phyloP scores from a whole-genome alignment of 192 early-diverging fungal species.

The Backusella sp. region DNA sequence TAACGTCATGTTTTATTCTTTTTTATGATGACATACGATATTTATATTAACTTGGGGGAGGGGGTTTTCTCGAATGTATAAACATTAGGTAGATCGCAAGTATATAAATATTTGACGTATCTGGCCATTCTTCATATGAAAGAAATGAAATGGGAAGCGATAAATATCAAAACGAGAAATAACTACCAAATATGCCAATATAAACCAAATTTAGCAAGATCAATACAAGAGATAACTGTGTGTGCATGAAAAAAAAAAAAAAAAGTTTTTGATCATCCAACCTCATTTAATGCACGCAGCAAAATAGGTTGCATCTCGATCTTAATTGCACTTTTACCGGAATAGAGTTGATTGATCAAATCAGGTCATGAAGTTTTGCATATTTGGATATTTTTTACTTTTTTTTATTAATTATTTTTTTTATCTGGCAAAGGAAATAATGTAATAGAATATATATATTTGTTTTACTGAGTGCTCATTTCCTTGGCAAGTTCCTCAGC shows the following conservation, averaged over 20 bases:
- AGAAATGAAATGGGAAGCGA: background rate
- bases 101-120: background rate
- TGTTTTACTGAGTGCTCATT: slow-evolving; percentile 19
- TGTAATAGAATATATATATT: background rate
- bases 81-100: too few relatives aligned
- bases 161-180: background rate
- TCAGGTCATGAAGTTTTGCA: background rate
- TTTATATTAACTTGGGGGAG: too few relatives aligned
- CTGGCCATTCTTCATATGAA: background rate
- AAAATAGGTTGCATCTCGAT: too few relatives aligned
- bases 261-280: too few relatives aligned
- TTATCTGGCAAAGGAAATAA: background rate
- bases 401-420: background rate
- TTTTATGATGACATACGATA: background rate
- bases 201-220: background rate
- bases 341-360: background rate
- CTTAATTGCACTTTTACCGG: background rate
- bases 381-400: background rate
- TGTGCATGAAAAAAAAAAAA: too few relatives aligned
- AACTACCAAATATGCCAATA: background rate
- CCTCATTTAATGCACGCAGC: too few relatives aligned
- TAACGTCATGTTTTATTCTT: background rate
- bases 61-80: too few relatives aligned
- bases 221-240: background rate
- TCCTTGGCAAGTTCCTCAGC: slow-evolving; percentile 55